phyloP scores from a whole-genome alignment of 306 rosid species.

The Gastrolobium villosum region DNA sequence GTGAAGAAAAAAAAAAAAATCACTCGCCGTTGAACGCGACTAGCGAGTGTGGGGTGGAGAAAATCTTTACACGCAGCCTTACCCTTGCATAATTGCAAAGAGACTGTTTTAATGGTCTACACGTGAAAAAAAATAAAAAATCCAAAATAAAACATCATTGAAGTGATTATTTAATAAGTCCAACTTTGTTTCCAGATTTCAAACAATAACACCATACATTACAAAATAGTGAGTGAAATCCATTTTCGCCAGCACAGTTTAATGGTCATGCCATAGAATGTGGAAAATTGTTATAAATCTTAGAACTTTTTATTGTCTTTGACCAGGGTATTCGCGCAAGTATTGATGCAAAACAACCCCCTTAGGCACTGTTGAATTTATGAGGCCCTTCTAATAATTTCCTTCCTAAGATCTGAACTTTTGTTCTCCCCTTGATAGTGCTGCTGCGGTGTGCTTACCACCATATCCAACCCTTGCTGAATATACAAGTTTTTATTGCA shows the following conservation, averaged over 20 bases:
- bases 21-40: no score
- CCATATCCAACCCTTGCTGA: background rate
- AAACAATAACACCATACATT: background rate
- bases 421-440: background rate
- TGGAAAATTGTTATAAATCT: background rate
- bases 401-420: background rate
- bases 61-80: no score
- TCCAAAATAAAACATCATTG: constrained; percentile 20
- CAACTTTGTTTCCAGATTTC: constrained; percentile 17
- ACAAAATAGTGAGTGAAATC: background rate
- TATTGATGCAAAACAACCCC: background rate
- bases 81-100: no score
- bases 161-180: background rate
- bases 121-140: background rate
- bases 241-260: constrained; percentile 4
- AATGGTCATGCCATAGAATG: background rate
- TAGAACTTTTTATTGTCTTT: background rate
- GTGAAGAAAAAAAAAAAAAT: constrained; percentile 1
- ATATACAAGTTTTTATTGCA: background rate
- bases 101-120: constrained; percentile 4
- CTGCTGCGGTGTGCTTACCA: background rate
- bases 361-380: background rate
- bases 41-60: no score
- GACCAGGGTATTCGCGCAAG: background rate
- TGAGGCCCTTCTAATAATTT: constrained; percentile 12